A percentile compares a stretch with the other conserved stretches of the same genome.
phyloP scores from a whole-genome alignment of 345 rosid species.

The Clausena lansium region DNA sequence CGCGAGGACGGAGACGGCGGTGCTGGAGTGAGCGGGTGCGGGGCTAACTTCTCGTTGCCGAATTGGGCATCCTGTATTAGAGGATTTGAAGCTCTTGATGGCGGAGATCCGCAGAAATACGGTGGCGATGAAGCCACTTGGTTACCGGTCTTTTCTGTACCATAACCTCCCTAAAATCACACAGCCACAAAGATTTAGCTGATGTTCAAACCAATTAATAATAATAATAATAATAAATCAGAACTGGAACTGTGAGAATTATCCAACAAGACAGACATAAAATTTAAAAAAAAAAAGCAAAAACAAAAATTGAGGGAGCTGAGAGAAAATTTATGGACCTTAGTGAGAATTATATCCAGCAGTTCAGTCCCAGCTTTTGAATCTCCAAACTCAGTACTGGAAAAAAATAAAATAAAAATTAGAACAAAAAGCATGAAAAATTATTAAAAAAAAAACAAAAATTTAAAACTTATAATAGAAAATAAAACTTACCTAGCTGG shows the following conservation, averaged over 20 bases:
- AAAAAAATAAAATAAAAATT: not conserved
- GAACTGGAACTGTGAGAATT: no score
- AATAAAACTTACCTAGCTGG: slow-evolving; percentile 22
- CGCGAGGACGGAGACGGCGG: slow-evolving; percentile 40
- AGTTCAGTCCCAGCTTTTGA: slow-evolving; percentile 59
- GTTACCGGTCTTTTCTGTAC: slow-evolving; percentile 24
- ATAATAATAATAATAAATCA: no score
- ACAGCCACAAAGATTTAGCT: not conserved
- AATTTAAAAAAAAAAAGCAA: not conserved
- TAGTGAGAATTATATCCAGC: slow-evolving; percentile 54
- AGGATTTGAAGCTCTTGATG: slow-evolving; percentile 67
- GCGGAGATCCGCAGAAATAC: slow-evolving; percentile 72
- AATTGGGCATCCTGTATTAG: slow-evolving; percentile 63
- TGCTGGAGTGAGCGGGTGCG: slow-evolving; percentile 11
- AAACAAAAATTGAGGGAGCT: not conserved
- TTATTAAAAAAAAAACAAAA: not conserved
- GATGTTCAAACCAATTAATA: not conserved
- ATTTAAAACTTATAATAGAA: not conserved
- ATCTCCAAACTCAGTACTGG: slow-evolving; percentile 49
- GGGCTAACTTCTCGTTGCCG: slow-evolving; percentile 36
- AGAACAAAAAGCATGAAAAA: no score
- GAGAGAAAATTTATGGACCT: slow-evolving; percentile 31
- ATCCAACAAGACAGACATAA: not conserved
- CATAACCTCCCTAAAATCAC: slow-evolving; percentile 46
- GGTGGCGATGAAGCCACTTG: slow-evolving; percentile 59